Conservation (phyloP, 169 alveolate genomes). For the Perkinsus chesapeaki region DNA sequence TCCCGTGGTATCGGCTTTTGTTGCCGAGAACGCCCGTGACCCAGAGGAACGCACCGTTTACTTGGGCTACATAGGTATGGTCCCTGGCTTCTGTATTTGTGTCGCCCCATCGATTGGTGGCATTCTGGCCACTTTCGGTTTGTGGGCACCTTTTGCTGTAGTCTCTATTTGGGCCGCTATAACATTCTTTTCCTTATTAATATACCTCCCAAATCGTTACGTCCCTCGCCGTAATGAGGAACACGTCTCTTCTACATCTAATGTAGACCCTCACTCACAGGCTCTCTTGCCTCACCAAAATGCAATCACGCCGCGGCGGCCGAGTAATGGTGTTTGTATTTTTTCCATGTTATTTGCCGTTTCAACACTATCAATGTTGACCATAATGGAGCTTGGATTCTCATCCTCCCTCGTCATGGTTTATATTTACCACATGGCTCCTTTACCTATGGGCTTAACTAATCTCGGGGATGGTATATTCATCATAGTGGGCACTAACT, state of each 20-base stretch:
- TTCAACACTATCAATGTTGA: background rate
- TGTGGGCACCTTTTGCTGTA: background rate
- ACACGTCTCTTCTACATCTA: no score
- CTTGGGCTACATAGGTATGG: background rate
- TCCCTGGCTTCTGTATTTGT: background rate
- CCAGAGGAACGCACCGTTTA: background rate
- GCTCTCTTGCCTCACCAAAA: no score
- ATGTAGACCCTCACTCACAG: no score
- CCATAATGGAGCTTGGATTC: background rate
- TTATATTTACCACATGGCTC: background rate
- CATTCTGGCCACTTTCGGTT: background rate
- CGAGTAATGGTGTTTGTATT: background rate
- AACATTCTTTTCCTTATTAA: no score
- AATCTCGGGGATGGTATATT: background rate
- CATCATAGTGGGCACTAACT: background rate
- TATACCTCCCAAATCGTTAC: background rate
- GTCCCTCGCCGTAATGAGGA: background rate
- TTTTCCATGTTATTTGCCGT: background rate
- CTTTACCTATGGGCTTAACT: background rate
- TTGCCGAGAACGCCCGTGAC: background rate
- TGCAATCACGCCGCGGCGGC: no score
- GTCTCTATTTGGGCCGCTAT: background rate
- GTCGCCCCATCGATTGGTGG: background rate
- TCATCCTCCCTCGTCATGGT: background rate
- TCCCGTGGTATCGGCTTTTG: background rate